Evolutionary conservation across 257 asterid genomes (phyloP).

Genomic region (Solanum tarijense): DNA sequence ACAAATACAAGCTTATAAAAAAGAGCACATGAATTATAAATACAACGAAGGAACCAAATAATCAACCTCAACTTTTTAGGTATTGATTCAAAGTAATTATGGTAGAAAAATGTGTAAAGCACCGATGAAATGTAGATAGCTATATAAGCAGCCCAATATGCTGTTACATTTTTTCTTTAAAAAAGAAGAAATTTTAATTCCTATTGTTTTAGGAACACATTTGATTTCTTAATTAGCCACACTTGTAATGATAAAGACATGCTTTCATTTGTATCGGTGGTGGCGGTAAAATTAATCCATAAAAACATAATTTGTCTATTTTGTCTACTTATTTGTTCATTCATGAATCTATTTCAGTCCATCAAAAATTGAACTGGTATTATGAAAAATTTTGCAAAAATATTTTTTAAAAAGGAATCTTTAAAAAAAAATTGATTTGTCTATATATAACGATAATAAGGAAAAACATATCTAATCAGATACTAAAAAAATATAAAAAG

Average conservation of each 20-base stretch:
- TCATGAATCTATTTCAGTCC: too few species aligned
- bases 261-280: not conserved
- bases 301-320: not conserved
- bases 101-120: not conserved
- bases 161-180: not conserved
- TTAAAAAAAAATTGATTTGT: too few species aligned
- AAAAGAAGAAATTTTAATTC: not conserved
- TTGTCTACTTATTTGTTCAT: not conserved
- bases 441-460: too few species aligned
- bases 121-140: not conserved
- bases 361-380: too few species aligned
- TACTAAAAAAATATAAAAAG: too few species aligned
- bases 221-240: not conserved
- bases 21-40: not conserved
- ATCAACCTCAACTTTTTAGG: not conserved
- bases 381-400: too few species aligned
- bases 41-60: not conserved
- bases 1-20: not conserved
- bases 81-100: not conserved
- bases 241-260: not conserved
- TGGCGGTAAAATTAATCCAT: not conserved
- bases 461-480: too few species aligned
- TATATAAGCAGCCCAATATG: not conserved
- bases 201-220: not conserved
- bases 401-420: too few species aligned